phyloP scores from a whole-genome alignment of 208 protist species.

The Trypanosoma rangeli region DNA sequence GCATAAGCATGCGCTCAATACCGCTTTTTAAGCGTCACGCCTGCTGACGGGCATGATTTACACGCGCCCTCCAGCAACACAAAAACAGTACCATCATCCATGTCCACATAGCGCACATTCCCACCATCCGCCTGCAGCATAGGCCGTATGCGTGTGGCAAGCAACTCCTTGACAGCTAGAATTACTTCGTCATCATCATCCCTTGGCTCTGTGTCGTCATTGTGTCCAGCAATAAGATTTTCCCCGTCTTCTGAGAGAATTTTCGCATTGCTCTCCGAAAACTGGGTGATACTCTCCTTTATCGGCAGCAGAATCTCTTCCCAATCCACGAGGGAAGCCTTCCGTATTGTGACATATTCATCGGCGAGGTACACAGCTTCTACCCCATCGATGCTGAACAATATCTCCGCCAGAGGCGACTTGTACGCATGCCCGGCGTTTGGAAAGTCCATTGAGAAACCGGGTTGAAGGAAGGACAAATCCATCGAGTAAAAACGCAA shows the following conservation, averaged over 20 bases:
- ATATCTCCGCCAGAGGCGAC: conserved; percentile 62
- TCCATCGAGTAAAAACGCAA: conserved; percentile 89
- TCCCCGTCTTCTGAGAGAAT: conserved; percentile 73
- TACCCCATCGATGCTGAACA: conserved; percentile 74
- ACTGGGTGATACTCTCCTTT: conserved; percentile 68
- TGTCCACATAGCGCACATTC: conserved; percentile 91
- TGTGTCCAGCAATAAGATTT: conserved; percentile 58
- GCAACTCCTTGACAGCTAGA: conserved; percentile 91
- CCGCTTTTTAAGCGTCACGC: conserved; percentile 90
- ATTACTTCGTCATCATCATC: conserved; percentile 91
- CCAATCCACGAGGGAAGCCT: conserved; percentile 55
- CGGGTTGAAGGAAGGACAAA: conserved; percentile 74
- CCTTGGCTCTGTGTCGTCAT: conserved; percentile 88
- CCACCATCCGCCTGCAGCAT: conserved; percentile 90
- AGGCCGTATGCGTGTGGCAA: conserved; percentile 87
- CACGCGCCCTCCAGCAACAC: conserved; percentile 90
- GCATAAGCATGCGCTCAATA: conserved; percentile 94
- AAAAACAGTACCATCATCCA: conserved; percentile 90
- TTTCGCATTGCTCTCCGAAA: conserved; percentile 68
- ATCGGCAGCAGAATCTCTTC: conserved; percentile 42
- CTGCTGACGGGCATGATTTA: conserved; percentile 86
- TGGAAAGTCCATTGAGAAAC: conserved; percentile 76
- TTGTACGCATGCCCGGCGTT: conserved; percentile 62
- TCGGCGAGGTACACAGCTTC: conserved; percentile 74
- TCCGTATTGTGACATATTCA: conserved; percentile 84